Percentiles rank a stretch among this genome's conserved stretches.
Conservation (phyloP, 306 rosid species). For the Vachellia collinsii region DNA sequence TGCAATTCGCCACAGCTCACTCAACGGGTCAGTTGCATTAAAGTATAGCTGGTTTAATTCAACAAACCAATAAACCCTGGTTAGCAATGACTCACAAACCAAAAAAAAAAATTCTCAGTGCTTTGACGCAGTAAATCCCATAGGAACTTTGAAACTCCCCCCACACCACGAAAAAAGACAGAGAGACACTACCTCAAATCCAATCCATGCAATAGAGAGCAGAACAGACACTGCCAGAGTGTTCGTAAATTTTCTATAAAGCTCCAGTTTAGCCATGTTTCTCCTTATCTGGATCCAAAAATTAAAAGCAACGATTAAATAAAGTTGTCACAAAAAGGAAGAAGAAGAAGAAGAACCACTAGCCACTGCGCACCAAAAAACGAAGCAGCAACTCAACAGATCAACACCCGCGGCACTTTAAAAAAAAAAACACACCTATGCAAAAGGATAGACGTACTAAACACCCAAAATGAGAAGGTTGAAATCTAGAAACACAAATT, state of each 20-base stretch:
- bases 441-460: background rate
- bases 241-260: conserved; percentile 89
- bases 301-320: conserved; percentile 10
- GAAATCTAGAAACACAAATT: conserved; percentile 19
- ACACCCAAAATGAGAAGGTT: background rate
- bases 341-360: no score
- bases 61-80: conserved; percentile 28
- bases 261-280: conserved; percentile 86
- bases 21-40: conserved; percentile 90
- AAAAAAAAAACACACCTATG: background rate
- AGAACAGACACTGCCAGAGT: conserved; percentile 81
- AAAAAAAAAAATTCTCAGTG: background rate
- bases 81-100: conserved; percentile 33
- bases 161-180: background rate
- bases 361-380: background rate
- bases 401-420: background rate
- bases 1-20: conserved; percentile 93
- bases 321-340: conserved; percentile 4
- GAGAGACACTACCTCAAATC: conserved; percentile 75
- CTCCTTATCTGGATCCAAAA: conserved; percentile 72
- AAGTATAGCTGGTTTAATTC: conserved; percentile 73
- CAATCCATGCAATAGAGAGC: conserved; percentile 90
- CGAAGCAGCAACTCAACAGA: background rate
- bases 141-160: background rate
- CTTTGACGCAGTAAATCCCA: conserved; percentile 24